Evolutionary conservation across 2,329 filamentous ascomycete species (phyloP).

Genomic region (Xylaria arbuscula): DNA sequence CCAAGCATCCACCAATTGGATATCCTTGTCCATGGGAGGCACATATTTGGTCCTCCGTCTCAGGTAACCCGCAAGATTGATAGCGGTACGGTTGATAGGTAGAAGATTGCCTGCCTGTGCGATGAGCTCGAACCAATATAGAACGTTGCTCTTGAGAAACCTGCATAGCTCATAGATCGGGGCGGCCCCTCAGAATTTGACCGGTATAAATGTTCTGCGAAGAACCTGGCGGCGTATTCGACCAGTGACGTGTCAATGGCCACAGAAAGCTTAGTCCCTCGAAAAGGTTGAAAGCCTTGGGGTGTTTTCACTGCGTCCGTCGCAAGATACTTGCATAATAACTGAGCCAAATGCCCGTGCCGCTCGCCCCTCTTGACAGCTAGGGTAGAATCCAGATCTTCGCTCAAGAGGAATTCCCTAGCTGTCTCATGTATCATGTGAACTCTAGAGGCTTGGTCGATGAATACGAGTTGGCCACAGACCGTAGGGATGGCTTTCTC

Average conservation of each 20-base stretch:
- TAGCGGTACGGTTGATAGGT: constrained; percentile 45
- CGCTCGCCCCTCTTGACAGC: constrained; percentile 36
- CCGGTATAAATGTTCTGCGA: constrained; percentile 45
- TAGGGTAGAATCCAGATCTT: constrained; percentile 37
- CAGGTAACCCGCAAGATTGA: constrained; percentile 49
- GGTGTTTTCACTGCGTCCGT: constrained; percentile 31
- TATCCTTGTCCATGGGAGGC: constrained; percentile 40
- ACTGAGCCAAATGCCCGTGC: constrained; percentile 50
- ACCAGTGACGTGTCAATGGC: constrained; percentile 35
- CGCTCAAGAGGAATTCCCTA: constrained; percentile 46
- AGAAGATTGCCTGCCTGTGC: constrained; percentile 43
- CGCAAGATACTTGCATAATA: constrained; percentile 43
- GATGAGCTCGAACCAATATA: constrained; percentile 50
- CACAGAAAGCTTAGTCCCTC: constrained; percentile 32
- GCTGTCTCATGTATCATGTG: constrained; percentile 50
- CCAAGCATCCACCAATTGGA: constrained; percentile 47
- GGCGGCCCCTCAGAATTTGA: constrained; percentile 35
- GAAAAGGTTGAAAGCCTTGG: constrained; percentile 29
- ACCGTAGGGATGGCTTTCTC: constrained; percentile 45
- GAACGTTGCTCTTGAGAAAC: constrained; percentile 63
- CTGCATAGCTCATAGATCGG: constrained; percentile 67
- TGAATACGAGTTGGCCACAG: constrained; percentile 49
- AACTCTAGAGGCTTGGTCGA: constrained; percentile 45
- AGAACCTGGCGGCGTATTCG: constrained; percentile 44
- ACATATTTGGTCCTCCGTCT: constrained; percentile 41